A percentile compares a stretch with the other conserved stretches of the same genome.
Conservation (phyloP, 148 eudicot species). For the Diospyros kaki region DNA sequence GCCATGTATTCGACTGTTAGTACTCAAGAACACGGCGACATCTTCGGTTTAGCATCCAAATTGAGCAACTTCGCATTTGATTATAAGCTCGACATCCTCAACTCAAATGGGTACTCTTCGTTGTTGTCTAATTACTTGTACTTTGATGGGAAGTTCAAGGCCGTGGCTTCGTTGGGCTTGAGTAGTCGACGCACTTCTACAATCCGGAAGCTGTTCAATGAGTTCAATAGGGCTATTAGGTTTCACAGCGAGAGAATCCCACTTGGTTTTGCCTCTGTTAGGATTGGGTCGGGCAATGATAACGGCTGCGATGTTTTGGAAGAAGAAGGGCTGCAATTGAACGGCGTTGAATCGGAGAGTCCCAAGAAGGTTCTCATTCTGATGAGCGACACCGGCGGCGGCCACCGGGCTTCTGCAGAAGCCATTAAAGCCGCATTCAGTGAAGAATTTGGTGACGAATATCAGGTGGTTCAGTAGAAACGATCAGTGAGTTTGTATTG, state of each 20-base stretch:
- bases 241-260: slow-evolving; percentile 78
- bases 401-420: slow-evolving; percentile 97
- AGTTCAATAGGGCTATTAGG: slow-evolving; percentile 64
- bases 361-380: slow-evolving; percentile 80
- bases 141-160: slow-evolving; percentile 31
- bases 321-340: slow-evolving; percentile 31
- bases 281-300: slow-evolving; percentile 37
- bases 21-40: slow-evolving; percentile 15
- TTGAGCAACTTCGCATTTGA: slow-evolving; percentile 41
- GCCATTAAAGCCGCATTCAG: slow-evolving; percentile 80
- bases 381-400: slow-evolving; percentile 99
- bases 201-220: slow-evolving; percentile 37
- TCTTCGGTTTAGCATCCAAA: slow-evolving; percentile 34
- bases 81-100: slow-evolving; percentile 22
- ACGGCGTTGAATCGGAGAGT: slow-evolving; percentile 34
- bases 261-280: slow-evolving; percentile 69
- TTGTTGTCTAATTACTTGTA: slow-evolving; percentile 32
- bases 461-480: slow-evolving; percentile 46
- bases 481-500: neutral
- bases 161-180: slow-evolving; percentile 49
- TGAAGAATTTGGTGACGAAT: slow-evolving; percentile 79
- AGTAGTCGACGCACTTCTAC: slow-evolving; percentile 36
- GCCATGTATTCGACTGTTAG: too few species aligned
- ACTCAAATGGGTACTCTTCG: slow-evolving; percentile 39
- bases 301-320: slow-evolving; percentile 58